These are phyloP conservation scores for Elsinoe batatas DNA, from an alignment of 2,329 filamentous ascomycete genomes.

Conservation along the genomic window DNA sequence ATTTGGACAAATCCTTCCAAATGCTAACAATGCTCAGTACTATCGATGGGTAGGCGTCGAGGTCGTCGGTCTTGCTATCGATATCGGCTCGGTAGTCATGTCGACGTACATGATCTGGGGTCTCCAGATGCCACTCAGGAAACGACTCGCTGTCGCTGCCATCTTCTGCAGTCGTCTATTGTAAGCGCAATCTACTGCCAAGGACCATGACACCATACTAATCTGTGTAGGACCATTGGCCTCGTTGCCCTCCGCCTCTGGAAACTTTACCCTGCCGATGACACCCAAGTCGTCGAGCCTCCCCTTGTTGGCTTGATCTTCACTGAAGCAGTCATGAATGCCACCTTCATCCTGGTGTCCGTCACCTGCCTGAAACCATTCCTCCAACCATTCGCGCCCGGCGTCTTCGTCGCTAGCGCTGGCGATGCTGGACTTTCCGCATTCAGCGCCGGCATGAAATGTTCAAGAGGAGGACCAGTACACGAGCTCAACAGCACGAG, in stretches of 20 bases:
- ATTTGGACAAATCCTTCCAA: not conserved
- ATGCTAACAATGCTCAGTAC: constrained; percentile 6
- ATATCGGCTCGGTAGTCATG: constrained; percentile 1
- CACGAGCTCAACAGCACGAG: not conserved
- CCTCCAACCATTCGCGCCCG: constrained; percentile 6
- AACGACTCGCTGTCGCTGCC: constrained; percentile 5
- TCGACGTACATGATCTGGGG: constrained; percentile 12
- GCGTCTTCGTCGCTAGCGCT: not conserved
- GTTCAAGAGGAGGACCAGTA: not conserved
- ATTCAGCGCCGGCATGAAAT: not conserved
- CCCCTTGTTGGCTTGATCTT: not conserved
- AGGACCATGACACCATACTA: not conserved
- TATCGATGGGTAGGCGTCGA: constrained; percentile 12
- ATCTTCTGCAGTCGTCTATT: constrained; percentile 10
- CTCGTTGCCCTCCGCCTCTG: not conserved
- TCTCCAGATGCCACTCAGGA: constrained; percentile 12
- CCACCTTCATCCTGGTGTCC: constrained; percentile 10
- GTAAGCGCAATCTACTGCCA: not conserved
- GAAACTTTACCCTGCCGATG: not conserved
- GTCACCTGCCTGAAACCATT: constrained; percentile 14
- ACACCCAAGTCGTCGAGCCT: not conserved
- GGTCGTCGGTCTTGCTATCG: constrained; percentile 4
- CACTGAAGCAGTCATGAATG: constrained; percentile 8
- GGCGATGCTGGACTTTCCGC: not conserved
- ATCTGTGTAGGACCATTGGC: not conserved